A percentile compares a stretch with the other conserved stretches of the same genome.
Evolutionary conservation across 345 rosid species (phyloP).

Genomic region (Arabidopsis suecica): DNA sequence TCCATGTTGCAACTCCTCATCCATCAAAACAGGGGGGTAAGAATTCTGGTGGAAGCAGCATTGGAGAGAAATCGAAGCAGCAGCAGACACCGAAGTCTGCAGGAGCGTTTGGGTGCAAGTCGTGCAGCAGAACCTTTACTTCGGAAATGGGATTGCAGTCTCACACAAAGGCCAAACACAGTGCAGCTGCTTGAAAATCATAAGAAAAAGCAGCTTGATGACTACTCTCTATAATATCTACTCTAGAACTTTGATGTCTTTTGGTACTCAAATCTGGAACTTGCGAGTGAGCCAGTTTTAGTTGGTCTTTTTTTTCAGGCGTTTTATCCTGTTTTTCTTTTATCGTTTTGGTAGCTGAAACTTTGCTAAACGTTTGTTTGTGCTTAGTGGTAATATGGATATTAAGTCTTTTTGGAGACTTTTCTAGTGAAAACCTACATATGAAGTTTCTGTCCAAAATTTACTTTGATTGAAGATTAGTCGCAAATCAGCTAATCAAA

Average conservation of each 20-base stretch:
- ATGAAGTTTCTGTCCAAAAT: background rate
- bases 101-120: conserved; percentile 54
- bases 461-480: background rate
- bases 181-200: conserved; percentile 46
- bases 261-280: conserved; percentile 22
- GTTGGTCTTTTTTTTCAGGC: conserved; percentile 10
- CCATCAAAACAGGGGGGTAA: conserved; percentile 69
- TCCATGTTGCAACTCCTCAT: conserved; percentile 74
- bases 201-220: conserved; percentile 3
- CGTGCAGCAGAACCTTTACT: conserved; percentile 74
- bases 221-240: background rate
- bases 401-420: background rate
- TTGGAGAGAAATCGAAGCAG: conserved; percentile 52
- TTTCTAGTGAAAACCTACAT: background rate
- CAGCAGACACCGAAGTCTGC: conserved; percentile 58
- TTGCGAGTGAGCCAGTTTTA: conserved; percentile 29
- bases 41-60: conserved; percentile 47
- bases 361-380: conserved; percentile 10
- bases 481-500: too few relatives aligned
- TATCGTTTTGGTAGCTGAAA: conserved; percentile 11
- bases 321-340: background rate
- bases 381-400: conserved; percentile 31
- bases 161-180: conserved; percentile 83
- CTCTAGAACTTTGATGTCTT: conserved; percentile 15
- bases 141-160: conserved; percentile 74